These are phyloP conservation scores for Endocarpon pusillum DNA, from an alignment of 495 filamentous ascomycete species.

Conservation along the genomic window DNA sequence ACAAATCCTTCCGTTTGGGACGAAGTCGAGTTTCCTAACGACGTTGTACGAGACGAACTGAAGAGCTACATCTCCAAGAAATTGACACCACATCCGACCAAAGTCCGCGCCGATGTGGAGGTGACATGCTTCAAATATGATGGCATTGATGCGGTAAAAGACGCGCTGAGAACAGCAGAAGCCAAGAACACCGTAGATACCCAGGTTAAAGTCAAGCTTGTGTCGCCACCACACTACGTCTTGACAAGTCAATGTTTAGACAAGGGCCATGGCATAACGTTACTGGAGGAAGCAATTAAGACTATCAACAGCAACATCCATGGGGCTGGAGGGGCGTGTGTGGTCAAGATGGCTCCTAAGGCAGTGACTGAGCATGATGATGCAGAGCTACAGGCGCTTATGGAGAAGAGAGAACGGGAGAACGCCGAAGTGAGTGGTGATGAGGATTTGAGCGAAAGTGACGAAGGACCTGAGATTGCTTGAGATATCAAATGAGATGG, in stretches of 20 bases:
- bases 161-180: slow-evolving; percentile 71
- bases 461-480: slow-evolving; percentile 36
- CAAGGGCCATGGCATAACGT: slow-evolving; percentile 67
- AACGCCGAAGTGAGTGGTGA: slow-evolving; percentile 94
- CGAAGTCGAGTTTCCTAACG: slow-evolving; percentile 73
- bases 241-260: slow-evolving; percentile 86
- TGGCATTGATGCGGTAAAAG: slow-evolving; percentile 95
- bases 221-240: slow-evolving; percentile 89
- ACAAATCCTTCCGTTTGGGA: slow-evolving; percentile 96
- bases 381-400: slow-evolving; percentile 86
- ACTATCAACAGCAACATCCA: slow-evolving; percentile 65
- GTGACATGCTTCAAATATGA: slow-evolving; percentile 98
- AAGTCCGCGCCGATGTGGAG: slow-evolving; percentile 94
- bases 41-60: slow-evolving; percentile 72
- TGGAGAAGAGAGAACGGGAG: slow-evolving; percentile 98
- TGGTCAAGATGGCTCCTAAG: slow-evolving; percentile 94
- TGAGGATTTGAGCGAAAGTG: slow-evolving; percentile 82
- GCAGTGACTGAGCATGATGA: slow-evolving; percentile 97
- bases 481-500: too few relatives aligned
- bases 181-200: slow-evolving; percentile 72
- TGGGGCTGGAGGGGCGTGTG: slow-evolving; percentile 53
- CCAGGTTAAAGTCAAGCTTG: slow-evolving; percentile 92
- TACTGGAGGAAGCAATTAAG: slow-evolving; percentile 73
- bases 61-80: slow-evolving; percentile 89
- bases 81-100: slow-evolving; percentile 89